Base-by-base conservation (phyloP, 2,329 filamentous ascomycete species). In the Nothophaeocryptopus gaeumannii region DNA sequence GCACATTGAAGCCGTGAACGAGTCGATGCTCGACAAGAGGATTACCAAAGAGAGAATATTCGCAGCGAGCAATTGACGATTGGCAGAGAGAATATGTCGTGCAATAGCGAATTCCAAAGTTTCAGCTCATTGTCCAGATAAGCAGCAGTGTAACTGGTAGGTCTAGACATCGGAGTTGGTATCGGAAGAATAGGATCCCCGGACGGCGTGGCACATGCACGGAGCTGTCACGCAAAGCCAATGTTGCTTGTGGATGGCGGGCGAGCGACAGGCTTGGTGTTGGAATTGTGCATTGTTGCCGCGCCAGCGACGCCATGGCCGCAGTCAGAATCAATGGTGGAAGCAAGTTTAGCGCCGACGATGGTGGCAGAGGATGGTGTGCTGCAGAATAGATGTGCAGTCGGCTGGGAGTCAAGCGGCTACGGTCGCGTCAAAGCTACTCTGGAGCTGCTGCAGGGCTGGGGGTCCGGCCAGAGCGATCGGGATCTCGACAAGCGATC, bases 311-410 rank as follows among this genome's bases (percentile, higher is more conserved):
- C 16, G 40, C 40, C 30, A 14, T 12, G 30, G 33, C 13, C 13
- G 40, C 29, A 26, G 20, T 26, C 20, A 26, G 4, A 7, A 26
- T 26, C 20, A 26, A 26, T 26, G 20, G 20, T 26, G 7, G 20
- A 26, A 26, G 20, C 20, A 26, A 26, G 4, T 26, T 26, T 26
- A 26, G 20, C 20, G 20, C 20, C 20, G 20, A 26, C 20, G 20
- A 7, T 26, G 20, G 20, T 26, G 20, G 20, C 20, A 26, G 20
- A 26, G 14, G 35, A 12, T 15, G 26, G 12, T 3, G 30, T 43
- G 30, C n/a, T 13, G 31, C 40, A 32, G 33, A 43, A 34, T 29
- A 30, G 40, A 30, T 32, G 40, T 43, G 40, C 33, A 43, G 40
- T 43, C 29, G 29, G 15, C 40, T 34, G 40, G 14, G 31, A 20